phyloP scores from a whole-genome alignment of 2,329 filamentous ascomycete species.

The Byssochlamys sp. region DNA sequence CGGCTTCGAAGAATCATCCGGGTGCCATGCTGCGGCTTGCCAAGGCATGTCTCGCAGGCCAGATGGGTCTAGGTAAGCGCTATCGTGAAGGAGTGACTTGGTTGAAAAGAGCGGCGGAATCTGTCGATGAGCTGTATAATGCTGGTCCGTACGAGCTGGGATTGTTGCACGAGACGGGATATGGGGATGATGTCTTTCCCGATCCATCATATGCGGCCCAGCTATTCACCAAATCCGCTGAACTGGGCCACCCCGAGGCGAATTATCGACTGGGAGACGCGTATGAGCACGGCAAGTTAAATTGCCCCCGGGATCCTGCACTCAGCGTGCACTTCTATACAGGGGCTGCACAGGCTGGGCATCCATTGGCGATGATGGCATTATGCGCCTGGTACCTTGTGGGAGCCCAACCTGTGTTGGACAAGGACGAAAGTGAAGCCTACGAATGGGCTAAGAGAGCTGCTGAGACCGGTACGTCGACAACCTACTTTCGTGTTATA shows the following conservation, averaged over 20 bases:
- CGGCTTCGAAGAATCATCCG: constrained; percentile 86
- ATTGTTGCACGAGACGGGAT: constrained; percentile 81
- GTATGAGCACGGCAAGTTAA: constrained; percentile 83
- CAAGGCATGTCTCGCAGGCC: constrained; percentile 78
- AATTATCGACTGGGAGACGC: constrained; percentile 86
- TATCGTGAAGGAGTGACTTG: constrained; percentile 91
- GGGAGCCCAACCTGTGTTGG: constrained; percentile 79
- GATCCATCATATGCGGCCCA: constrained; percentile 86
- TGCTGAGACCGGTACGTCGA: constrained; percentile 66
- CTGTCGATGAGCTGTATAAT: constrained; percentile 85
- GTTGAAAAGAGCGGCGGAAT: constrained; percentile 85
- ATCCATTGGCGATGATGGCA: constrained; percentile 90
- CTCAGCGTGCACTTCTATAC: constrained; percentile 97
- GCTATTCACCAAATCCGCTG: constrained; percentile 85
- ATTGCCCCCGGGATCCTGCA: constrained; percentile 80
- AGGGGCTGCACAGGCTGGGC: constrained; percentile 71
- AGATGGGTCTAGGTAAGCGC: constrained; percentile 71
- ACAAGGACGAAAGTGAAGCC: constrained; percentile 90
- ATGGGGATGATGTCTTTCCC: constrained; percentile 84
- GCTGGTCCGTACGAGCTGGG: constrained; percentile 84
- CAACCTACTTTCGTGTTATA: not conserved
- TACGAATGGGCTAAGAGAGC: constrained; percentile 91
- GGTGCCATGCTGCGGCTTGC: constrained; percentile 89
- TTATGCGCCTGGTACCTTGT: constrained; percentile 98
- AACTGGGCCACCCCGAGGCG: constrained; percentile 78